Percentiles rank a stretch among this genome's conserved stretches.
Conservation (phyloP, 495 filamentous ascomycete genomes). For the Trichoderma erinaceum region DNA sequence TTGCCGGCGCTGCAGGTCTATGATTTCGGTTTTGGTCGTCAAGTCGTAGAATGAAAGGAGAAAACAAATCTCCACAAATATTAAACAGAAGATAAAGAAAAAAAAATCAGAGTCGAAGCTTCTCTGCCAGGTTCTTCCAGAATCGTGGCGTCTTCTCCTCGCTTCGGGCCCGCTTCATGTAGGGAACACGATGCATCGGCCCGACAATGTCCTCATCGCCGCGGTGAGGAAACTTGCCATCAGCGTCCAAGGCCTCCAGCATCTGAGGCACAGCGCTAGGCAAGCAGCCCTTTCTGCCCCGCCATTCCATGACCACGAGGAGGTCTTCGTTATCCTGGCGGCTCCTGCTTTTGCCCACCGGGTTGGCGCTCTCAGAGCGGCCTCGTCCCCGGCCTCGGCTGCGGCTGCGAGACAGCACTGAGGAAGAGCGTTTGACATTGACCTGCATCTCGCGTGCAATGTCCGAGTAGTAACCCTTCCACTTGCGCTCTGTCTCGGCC, state of each 20-base stretch:
- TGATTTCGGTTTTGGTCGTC: slow-evolving; percentile 1
- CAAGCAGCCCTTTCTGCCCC: slow-evolving; percentile 35
- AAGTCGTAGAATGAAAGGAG: not conserved
- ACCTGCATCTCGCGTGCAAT: slow-evolving; percentile 44
- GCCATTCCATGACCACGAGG: slow-evolving; percentile 20
- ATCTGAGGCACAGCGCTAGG: slow-evolving; percentile 42
- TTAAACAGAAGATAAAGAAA: not conserved
- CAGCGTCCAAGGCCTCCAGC: slow-evolving; percentile 43
- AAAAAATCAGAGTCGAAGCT: slow-evolving; percentile 30
- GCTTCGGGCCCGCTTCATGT: slow-evolving; percentile 37
- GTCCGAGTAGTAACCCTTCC: slow-evolving; percentile 60
- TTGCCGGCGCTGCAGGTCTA: slow-evolving; percentile 13
- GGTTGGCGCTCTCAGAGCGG: slow-evolving; percentile 3
- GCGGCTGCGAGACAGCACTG: slow-evolving; percentile 20
- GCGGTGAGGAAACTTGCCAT: slow-evolving; percentile 78
- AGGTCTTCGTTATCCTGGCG: slow-evolving; percentile 14
- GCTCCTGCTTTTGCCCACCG: not conserved
- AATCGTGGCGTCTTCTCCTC: slow-evolving; percentile 37
- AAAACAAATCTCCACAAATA: not conserved
- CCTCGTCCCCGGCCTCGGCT: slow-evolving; percentile 17
- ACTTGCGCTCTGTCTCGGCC: slow-evolving; percentile 65
- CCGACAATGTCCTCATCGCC: slow-evolving; percentile 90
- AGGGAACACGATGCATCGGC: slow-evolving; percentile 68
- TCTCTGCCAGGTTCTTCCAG: slow-evolving; percentile 41
- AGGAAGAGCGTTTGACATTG: slow-evolving; percentile 26